These are phyloP conservation scores for Alternaria hordeiaustralica DNA, from an alignment of 2,329 filamentous ascomycete genomes.

Conservation along the genomic window DNA sequence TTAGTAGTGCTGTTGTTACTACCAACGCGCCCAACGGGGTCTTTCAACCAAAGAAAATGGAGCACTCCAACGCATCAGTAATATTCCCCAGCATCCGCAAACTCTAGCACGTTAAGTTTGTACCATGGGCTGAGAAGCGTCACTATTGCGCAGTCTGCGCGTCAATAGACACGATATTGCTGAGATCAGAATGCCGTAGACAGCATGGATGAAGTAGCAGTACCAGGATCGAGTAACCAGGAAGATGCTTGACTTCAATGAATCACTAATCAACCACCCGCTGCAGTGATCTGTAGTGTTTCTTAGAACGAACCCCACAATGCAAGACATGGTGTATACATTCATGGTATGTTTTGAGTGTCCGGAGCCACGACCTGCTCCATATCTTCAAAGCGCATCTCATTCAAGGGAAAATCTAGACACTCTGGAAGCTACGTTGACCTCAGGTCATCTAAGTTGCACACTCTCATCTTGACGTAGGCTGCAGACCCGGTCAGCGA, in stretches of 20 bases:
- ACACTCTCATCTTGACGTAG: not conserved
- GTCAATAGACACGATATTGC: not conserved
- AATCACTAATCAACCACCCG: not conserved
- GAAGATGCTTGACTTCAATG: not conserved
- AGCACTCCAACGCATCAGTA: not conserved
- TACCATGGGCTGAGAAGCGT: not conserved
- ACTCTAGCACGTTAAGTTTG: not conserved
- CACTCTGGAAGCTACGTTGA: not conserved
- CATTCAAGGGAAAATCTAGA: not conserved
- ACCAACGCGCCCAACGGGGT: not conserved
- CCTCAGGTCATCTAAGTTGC: not conserved
- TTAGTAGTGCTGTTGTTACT: not conserved
- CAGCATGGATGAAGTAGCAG: not conserved
- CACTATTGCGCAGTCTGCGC: not conserved
- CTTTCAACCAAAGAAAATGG: too few species aligned
- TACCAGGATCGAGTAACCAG: fast-evolving
- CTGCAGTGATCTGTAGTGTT: not conserved
- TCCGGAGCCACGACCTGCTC: not conserved
- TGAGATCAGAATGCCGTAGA: not conserved
- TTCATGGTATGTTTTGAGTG: not conserved
- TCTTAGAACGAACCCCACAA: not conserved
- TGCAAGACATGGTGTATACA: not conserved
- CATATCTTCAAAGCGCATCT: not conserved
- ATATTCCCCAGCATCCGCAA: not conserved
- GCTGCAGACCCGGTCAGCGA: not conserved